These are phyloP conservation scores for Pseudocercospora pini-densiflorae DNA, from an alignment of 2,329 filamentous ascomycete genomes.

Conservation along the genomic window DNA sequence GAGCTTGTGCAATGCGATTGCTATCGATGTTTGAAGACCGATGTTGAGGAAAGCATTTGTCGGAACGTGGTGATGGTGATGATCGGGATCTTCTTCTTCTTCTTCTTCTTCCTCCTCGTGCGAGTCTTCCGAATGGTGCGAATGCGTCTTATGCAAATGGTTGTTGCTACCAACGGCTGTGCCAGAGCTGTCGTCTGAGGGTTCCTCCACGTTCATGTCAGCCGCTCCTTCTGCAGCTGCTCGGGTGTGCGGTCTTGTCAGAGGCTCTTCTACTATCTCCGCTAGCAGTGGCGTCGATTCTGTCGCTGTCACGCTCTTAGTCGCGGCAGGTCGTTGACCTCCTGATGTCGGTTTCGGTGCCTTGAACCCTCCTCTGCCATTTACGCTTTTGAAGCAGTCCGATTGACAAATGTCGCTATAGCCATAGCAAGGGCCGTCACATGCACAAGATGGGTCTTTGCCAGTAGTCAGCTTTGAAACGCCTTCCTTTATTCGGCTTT, in stretches of 20 bases:
- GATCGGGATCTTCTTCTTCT: conserved; percentile 42
- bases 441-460: conserved; percentile 54
- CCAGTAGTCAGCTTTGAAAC: conserved; percentile 55
- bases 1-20: conserved; percentile 94
- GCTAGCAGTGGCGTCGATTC: conserved; percentile 39
- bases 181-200: conserved; percentile 27
- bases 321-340: conserved; percentile 27
- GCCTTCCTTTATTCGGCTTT: conserved; percentile 46
- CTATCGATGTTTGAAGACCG: conserved; percentile 92
- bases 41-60: conserved; percentile 93
- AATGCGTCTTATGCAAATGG: conserved; percentile 24
- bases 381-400: conserved; percentile 62
- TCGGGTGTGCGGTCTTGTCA: conserved; percentile 21
- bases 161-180: conserved; percentile 16
- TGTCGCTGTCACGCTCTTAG: conserved; percentile 32
- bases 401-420: conserved; percentile 65
- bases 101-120: conserved; percentile 18
- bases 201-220: conserved; percentile 17
- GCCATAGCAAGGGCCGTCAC: conserved; percentile 64
- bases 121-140: conserved; percentile 76
- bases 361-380: conserved; percentile 41
- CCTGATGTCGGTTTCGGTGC: conserved; percentile 30
- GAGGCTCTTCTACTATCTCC: conserved; percentile 27
- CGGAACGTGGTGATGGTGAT: conserved; percentile 96
- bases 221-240: conserved; percentile 22